Conservation (phyloP, 1,284 basidiomycete genomes). For the Singerocomus inundabilis region DNA sequence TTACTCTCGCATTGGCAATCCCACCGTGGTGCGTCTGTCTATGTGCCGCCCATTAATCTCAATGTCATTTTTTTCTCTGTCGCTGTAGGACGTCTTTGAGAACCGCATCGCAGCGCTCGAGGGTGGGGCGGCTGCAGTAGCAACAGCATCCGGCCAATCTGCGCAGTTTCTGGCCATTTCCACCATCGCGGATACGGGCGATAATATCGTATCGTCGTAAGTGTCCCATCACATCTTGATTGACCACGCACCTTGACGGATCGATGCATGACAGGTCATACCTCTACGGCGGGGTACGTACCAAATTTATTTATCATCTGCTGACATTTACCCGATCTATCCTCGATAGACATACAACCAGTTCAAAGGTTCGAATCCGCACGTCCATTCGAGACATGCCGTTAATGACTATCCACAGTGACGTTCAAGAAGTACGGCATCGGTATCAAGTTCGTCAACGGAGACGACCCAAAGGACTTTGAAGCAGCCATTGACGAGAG, state of each 20-base stretch:
- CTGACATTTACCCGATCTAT: not conserved
- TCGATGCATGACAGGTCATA: slow-evolving; percentile 40
- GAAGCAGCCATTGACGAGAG: slow-evolving; percentile 73
- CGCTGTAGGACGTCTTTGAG: slow-evolving; percentile 73
- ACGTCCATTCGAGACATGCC: not conserved
- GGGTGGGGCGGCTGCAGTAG: slow-evolving; percentile 79
- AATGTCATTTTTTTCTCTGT: not conserved
- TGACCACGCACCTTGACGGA: not conserved
- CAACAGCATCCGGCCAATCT: slow-evolving; percentile 75
- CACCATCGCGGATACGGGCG: slow-evolving; percentile 65
- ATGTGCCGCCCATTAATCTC: not conserved
- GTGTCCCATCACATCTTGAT: slow-evolving; percentile 18
- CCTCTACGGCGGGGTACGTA: slow-evolving; percentile 65
- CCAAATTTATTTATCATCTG: not conserved
- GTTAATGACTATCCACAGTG: slow-evolving; percentile 40
- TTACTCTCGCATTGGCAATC: slow-evolving; percentile 81
- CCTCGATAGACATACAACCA: slow-evolving; percentile 75
- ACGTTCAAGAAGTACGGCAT: slow-evolving; percentile 80
- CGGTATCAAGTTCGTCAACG: slow-evolving; percentile 72
- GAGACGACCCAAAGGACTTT: slow-evolving; percentile 62
- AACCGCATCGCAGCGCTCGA: slow-evolving; percentile 82
- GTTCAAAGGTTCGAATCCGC: slow-evolving; percentile 61
- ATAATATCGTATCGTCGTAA: slow-evolving; percentile 79
- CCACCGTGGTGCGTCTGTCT: slow-evolving; percentile 63
- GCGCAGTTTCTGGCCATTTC: slow-evolving; percentile 81